Percentiles rank a stretch among this genome's conserved stretches.
These are phyloP conservation scores for Dryadomyces quercus-mongolicae DNA, from an alignment of 2,329 filamentous ascomycete genomes.

Conservation along the genomic window DNA sequence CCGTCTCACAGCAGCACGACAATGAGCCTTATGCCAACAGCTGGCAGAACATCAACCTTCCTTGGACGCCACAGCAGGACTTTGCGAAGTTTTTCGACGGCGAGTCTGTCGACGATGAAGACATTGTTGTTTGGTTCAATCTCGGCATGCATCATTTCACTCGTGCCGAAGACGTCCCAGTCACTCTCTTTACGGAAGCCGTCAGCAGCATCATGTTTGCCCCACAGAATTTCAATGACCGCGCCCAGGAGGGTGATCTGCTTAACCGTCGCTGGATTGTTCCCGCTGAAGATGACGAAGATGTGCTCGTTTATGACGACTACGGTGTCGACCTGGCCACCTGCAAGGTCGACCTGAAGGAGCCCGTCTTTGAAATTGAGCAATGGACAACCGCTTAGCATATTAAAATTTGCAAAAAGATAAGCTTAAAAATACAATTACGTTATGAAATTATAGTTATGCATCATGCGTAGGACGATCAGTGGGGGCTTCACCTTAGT, in stretches of 20 bases:
- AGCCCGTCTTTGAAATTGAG: not conserved
- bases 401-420: too few relatives aligned
- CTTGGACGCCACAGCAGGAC: constrained; percentile 25
- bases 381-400: not conserved
- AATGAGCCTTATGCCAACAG: constrained; percentile 26
- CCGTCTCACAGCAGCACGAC: constrained; percentile 32
- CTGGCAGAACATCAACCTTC: constrained; percentile 20
- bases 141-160: constrained; percentile 39
- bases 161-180: constrained; percentile 23
- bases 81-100: constrained; percentile 29
- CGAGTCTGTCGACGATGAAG: constrained; percentile 27
- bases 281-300: constrained; percentile 6
- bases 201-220: constrained; percentile 21
- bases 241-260: constrained; percentile 24
- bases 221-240: constrained; percentile 21
- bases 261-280: constrained; percentile 22
- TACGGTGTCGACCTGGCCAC: not conserved
- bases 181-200: constrained; percentile 21
- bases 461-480: too few relatives aligned
- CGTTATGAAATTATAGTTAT: too few relatives aligned
- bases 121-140: constrained; percentile 36
- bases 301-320: not conserved
- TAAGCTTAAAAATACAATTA: too few relatives aligned
- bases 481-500: not conserved
- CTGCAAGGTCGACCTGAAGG: not conserved